Evolutionary conservation across 192 early-diverging fungal genomes (phyloP).

Genomic region (Rhizophagus clarus): DNA sequence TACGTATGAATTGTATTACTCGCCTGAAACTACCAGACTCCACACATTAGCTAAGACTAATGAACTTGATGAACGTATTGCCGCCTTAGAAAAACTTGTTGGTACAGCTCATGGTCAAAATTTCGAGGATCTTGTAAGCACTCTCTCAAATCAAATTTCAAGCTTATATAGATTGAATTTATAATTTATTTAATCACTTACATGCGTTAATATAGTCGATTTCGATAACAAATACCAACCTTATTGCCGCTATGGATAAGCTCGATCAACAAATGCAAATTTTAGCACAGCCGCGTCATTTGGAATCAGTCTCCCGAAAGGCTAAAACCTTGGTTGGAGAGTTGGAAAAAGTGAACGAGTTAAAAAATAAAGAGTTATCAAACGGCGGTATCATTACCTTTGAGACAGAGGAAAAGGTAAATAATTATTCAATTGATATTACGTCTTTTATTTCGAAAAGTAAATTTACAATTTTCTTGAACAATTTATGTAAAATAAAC

Average conservation of each 20-base stretch:
- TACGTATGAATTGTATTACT: constrained; percentile 76
- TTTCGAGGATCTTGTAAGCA: constrained; percentile 50
- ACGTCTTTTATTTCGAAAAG: no score
- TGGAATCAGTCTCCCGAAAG: constrained; percentile 63
- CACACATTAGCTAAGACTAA: constrained; percentile 58
- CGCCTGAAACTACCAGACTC: constrained; percentile 58
- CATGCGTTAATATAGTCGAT: constrained; percentile 34
- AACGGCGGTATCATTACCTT: constrained; percentile 44
- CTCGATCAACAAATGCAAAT: constrained; percentile 73
- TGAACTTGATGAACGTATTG: constrained; percentile 69
- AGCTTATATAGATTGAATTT: no score
- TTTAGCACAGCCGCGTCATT: constrained; percentile 69
- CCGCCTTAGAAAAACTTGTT: constrained; percentile 67
- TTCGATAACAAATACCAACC: constrained; percentile 35
- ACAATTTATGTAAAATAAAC: not conserved
- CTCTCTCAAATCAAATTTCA: not conserved
- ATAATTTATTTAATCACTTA: not conserved
- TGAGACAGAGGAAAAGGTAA: constrained; percentile 48
- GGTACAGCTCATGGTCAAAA: constrained; percentile 65
- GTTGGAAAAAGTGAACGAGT: constrained; percentile 69
- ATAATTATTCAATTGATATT: not conserved
- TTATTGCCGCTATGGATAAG: constrained; percentile 62
- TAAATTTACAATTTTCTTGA: not conserved
- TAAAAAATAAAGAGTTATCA: constrained; percentile 53
- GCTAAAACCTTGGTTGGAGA: constrained; percentile 65